phyloP scores from a whole-genome alignment of 108 stramenopile species.

The Cyclotella baltica region DNA sequence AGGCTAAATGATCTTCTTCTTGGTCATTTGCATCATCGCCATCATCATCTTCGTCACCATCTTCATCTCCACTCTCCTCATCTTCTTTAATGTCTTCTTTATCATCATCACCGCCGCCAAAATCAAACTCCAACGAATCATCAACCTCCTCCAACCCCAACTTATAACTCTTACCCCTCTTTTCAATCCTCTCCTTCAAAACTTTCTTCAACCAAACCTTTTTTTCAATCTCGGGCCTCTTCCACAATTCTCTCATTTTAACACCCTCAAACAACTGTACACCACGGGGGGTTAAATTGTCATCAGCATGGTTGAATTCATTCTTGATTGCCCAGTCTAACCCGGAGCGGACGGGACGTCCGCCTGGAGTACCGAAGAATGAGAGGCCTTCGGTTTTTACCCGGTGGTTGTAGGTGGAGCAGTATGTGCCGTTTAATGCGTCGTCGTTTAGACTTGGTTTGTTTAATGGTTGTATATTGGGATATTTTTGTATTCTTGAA shows the following conservation, averaged over 20 bases:
- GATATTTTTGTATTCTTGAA: slow-evolving; percentile 18
- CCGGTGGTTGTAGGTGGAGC: slow-evolving; percentile 44
- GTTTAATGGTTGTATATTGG: slow-evolving; percentile 40
- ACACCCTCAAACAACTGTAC: background rate
- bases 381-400: slow-evolving; percentile 36
- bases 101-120: background rate
- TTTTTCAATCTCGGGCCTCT: slow-evolving; percentile 19
- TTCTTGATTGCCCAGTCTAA: slow-evolving; percentile 37
- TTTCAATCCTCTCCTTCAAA: background rate
- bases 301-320: slow-evolving; percentile 13
- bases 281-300: slow-evolving; percentile 16
- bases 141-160: slow-evolving; percentile 14
- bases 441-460: slow-evolving; percentile 42
- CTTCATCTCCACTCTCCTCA: slow-evolving; percentile 7
- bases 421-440: slow-evolving; percentile 50
- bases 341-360: slow-evolving; percentile 27
- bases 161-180: slow-evolving; percentile 14
- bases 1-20: background rate
- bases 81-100: background rate
- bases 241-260: slow-evolving; percentile 6
- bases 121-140: slow-evolving; percentile 13
- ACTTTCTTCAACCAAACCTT: slow-evolving; percentile 26
- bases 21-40: slow-evolving; percentile 1
- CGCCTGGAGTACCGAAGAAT: slow-evolving; percentile 41
- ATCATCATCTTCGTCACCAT: slow-evolving; percentile 4